Evolutionary conservation across 192 early-diverging fungal species (phyloP), one percentile per base, ranked within the genome.

Genomic region (Geosiphon pyriformis): DNA sequence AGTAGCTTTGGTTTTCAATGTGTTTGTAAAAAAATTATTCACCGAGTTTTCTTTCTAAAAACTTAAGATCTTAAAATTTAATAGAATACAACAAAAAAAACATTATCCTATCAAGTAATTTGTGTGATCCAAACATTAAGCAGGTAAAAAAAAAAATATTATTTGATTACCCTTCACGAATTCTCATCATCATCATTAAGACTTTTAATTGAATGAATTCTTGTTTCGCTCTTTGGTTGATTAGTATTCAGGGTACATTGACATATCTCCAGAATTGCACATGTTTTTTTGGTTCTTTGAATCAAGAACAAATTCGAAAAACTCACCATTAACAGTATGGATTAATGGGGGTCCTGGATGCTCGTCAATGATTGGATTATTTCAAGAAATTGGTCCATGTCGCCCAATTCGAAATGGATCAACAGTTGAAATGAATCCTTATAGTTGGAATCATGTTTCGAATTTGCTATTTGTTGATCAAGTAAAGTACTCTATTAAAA

Each of bases 241-340:
- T 12, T 59, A 59, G 57, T 59, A 59, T 37, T 59, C 57, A 11
- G 57, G 57, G 1, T 59, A 59, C 35, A 59, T 59, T 34, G n/a
- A 15, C 8, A 32, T 26, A 20, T 30, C 29, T 34, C 23, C 20
- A 2, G 17, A 18, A 34, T 6, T 33, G 11, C n/a, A 59, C 33
- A 3, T 34, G 6, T 59, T 92, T 81, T 94, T 92, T 76, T 94
- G 91, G 90, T 99, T 99, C 83, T 97, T 99, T 75, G 94, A 95
- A 76, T 88, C 90, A 6, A 88, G 92, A 71, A 82, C 82, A 61
- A 76, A 81, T 51, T 86, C 87, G 18, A 68, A 75, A 66, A 80
- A 75, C 27, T 93, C 92, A 59, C 95, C 95, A 4, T 70, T 88
- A 26, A 69, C 86, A 1, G 72, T 92, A 50, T 90, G 85, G 83